Evolutionary conservation across 768 basidiomycete species (phyloP), one percentile per base, ranked within the genome.

Genomic region (Sistotremastrum suecicum): DNA sequence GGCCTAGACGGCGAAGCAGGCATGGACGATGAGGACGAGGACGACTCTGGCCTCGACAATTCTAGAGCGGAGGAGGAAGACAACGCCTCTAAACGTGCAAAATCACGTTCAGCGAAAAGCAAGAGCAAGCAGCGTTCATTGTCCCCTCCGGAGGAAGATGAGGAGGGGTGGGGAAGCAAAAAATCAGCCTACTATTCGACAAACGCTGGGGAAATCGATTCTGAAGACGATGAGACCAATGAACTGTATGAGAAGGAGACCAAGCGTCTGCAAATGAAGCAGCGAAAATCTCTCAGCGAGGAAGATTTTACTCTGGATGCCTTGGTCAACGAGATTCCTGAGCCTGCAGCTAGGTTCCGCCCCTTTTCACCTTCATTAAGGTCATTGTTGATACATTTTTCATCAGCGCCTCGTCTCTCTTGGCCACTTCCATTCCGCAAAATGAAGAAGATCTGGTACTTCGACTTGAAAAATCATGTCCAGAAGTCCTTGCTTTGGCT

Each of bases 161-260:
- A 74, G 50, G 86, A 88, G 60, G 75, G 72, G 1, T 97, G 91
- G 91, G 91, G 91, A 7, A 70, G 66, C 48, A 75, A 77, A 50
- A 81, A 80, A 61, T 70, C 76, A 37, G 80, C 76, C 3, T 97
- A 92, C 63, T 94, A 94, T 58, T 76, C 86, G 3, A 85, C 83
- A 3, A 89, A 88, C 59, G 87, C 84, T 33, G 80, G 70, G 34
- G 66, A 84, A 45, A 65, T 88, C 35, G 86, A 86, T 44, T 82
- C 81, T 35, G 85, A 86, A 53, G 83, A 92, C 51, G 91, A 94
- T 54, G 91, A 94, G 60, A 84, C 78, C 34, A 75, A 85, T 55
- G 82, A 84, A 52, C 64, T 94, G 42, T 90, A 97, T 56, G 87
- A 88, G 58, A 78, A 83, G 57, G 91, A 97, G 60, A 86, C 84